Base-by-base conservation (phyloP, 2,329 filamentous ascomycete genomes). In the Xylaria multiplex region DNA sequence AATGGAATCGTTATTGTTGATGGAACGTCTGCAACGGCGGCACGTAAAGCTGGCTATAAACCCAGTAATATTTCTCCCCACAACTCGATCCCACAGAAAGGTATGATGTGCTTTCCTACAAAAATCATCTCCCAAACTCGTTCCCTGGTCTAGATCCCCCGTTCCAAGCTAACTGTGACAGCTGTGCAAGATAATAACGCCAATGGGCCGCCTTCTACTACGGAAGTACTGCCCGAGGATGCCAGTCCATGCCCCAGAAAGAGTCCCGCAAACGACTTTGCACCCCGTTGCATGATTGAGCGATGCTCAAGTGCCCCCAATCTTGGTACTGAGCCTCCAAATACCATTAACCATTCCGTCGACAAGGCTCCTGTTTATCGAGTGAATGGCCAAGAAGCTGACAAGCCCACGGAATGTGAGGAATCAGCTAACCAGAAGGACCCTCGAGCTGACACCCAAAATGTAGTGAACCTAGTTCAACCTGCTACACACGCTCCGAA, bases 1-100 rank as follows among this genome's bases (percentile, higher is more conserved):
- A 69, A 70, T 16, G 64, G 62, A 1, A 66, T 71, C n/a, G 63
- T 71, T 16, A 70, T 75, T 45, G 73, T 58, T 11, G 69, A 75
- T 46, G 72, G 72, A 16, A 64, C 71, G 11, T 72, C 69, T 3
- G 40, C 48, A 60, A 63, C 66, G 14, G 67, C 69, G 14, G 52
- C 65, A 4, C 54, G 22, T 16, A 48, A 27, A 11, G 61, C 61
- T 19, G 46, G 16, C 46, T 19, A 62, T n/a, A 37, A 52, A 27
- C 57, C 2, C 24, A 13, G 8, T 4, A 2, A 43, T n/a, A 6
- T n/a, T 45, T 16, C 40, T 46, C 24, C 45, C 22, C 45, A 43
- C 6, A 49, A 24, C 14, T 13, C 6, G 1, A 8, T 43, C 22
- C 40, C 0, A 14, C 49, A 40, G 24, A n/a, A 11, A 56, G 58